These are phyloP conservation scores for Gypsophila paniculata DNA, from an alignment of 179 eudicot species.

Conservation along the genomic window DNA sequence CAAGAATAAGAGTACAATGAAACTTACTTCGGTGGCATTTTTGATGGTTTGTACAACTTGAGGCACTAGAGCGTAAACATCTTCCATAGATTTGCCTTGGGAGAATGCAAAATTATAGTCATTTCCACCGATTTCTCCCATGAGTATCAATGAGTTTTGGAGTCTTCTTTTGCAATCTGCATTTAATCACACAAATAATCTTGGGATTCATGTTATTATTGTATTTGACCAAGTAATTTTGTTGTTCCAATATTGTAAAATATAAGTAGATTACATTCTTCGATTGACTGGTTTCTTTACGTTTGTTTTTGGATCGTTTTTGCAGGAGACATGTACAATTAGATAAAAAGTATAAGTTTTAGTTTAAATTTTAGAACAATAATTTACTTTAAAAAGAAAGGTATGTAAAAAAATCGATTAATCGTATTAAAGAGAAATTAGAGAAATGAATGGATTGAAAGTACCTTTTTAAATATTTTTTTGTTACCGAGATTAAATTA, in stretches of 20 bases:
- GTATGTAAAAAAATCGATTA: no score
- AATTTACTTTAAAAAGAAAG: no score
- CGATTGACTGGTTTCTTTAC: no score
- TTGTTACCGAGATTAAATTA: no score
- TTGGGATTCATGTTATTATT: neutral
- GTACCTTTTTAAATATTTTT: no score
- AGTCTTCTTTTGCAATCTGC: conserved; percentile 26
- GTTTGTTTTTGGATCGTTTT: no score
- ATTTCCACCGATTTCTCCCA: conserved; percentile 38
- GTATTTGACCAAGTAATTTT: neutral
- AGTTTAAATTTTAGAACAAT: no score
- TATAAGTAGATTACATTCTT: no score
- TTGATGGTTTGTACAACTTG: conserved; percentile 28
- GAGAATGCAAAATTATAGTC: conserved; percentile 36
- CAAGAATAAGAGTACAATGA: neutral
- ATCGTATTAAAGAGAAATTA: no score
- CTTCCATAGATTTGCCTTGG: conserved; percentile 27
- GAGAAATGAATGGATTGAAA: no score
- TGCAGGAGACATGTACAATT: no score
- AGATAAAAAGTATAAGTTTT: no score
- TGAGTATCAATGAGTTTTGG: conserved; percentile 21
- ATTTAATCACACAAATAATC: neutral
- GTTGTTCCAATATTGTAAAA: neutral
- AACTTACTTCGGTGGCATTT: conserved; percentile 20
- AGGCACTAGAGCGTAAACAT: conserved; percentile 28